These are phyloP conservation scores for Paecilomyces dactylethromorphus DNA, from an alignment of 2,329 filamentous ascomycete genomes.

Conservation along the genomic window DNA sequence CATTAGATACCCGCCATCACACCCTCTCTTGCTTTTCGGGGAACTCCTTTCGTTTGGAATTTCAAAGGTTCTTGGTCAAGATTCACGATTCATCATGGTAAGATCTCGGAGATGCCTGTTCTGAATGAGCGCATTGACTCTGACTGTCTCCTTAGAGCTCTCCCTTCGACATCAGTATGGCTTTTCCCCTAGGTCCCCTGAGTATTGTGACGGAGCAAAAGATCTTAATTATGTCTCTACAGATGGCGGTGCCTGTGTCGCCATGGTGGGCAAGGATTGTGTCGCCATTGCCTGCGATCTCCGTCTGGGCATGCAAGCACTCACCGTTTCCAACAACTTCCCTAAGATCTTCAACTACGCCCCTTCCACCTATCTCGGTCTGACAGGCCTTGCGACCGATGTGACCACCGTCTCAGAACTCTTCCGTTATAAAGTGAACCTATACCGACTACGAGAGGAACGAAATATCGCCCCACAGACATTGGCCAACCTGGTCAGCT, in stretches of 20 bases:
- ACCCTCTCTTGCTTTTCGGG: not conserved
- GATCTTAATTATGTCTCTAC: slow-evolving; percentile 10
- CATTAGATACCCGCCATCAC: slow-evolving; percentile 6
- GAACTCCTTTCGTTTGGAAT: not conserved
- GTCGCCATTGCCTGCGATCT: slow-evolving; percentile 99
- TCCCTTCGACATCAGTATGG: slow-evolving; percentile 87
- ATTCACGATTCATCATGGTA: slow-evolving; percentile 22
- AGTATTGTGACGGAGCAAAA: not conserved
- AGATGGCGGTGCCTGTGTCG: slow-evolving; percentile 90
- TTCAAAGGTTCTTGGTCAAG: not conserved
- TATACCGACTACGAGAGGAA: slow-evolving; percentile 98
- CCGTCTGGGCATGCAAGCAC: slow-evolving; percentile 88
- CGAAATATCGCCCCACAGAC: slow-evolving; percentile 90
- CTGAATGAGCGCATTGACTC: not conserved
- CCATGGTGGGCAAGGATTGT: slow-evolving; percentile 99
- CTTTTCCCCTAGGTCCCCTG: slow-evolving; percentile 3
- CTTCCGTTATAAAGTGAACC: slow-evolving; percentile 99
- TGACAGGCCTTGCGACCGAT: slow-evolving; percentile 94
- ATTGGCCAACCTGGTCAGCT: slow-evolving; percentile 91
- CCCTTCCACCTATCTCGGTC: slow-evolving; percentile 80
- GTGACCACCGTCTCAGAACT: slow-evolving; percentile 91
- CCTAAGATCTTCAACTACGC: slow-evolving; percentile 99
- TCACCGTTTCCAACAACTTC: slow-evolving; percentile 98
- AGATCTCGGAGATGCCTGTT: slow-evolving; percentile 6
- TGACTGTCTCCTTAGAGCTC: slow-evolving; percentile 55